Evolutionary conservation across 768 basidiomycete species (phyloP), one percentile per base, ranked within the genome.

Genomic region (Lactarius hatsudake): DNA sequence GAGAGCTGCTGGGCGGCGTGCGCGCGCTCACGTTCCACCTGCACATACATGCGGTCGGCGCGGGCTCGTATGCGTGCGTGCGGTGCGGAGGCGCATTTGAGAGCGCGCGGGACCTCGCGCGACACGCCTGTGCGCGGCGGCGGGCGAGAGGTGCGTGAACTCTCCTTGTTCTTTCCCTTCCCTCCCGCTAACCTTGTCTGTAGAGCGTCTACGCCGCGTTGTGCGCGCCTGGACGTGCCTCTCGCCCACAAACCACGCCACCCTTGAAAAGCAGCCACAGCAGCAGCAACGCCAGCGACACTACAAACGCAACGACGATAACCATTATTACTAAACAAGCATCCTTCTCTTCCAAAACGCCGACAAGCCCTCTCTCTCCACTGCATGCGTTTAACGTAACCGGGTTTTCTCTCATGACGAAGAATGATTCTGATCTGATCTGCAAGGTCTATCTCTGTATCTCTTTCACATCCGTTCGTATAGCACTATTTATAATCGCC

Each of bases 11-110:
- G 8, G 53, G 23, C 7, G 65, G 64, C 36, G 71, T 71, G 28
- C 55, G 61, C 6, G 71, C 69, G 36, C 62, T 71, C 28, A 67
- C 71, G 20, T 67, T 58, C 59, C 71, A 71, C 42, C 38, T 71
- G 42, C 71, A 71, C 40, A 70, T 71, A 4, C 71, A 71, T 40
- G 56, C 62, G 15, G 61, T 71, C 32, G 32, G 64, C 8, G 63
- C 43, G 4, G 53, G 62, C 2, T 28, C 67, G n/a, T 63, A 61
- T 18, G 40, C 54, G 5, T 71, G 70, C 40, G 10, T 59, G 32
- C 59, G 60, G 17, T 71, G 70, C 54, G 61, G 59, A 0, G 70
- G 70, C 2, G 34, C 65, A 5, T 71, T 70, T 10, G 65, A 70
- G 60, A 64, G 56, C 17, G 51, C 63, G 2, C 65, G 62, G 38